phyloP scores from a whole-genome alignment of 352 stramenopile species.

The Globisporangium perplexum region DNA sequence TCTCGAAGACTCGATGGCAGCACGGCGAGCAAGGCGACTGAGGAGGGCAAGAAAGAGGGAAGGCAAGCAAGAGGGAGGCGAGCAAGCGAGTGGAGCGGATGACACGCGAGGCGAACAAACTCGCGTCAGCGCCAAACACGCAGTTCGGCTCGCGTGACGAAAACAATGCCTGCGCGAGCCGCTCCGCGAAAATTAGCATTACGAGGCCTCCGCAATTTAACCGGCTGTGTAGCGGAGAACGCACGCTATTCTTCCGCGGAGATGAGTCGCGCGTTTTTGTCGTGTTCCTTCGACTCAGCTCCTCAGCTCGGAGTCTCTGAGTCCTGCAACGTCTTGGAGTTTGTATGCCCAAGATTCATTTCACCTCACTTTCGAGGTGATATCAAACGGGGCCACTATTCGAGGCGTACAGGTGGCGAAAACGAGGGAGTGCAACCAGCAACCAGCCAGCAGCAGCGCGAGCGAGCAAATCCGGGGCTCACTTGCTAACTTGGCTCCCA shows the following conservation, averaged over 20 bases:
- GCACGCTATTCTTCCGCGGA: not conserved
- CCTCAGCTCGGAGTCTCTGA: no score
- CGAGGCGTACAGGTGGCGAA: not conserved
- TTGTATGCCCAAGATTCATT: not conserved
- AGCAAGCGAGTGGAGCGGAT: no score
- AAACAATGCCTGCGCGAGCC: not conserved
- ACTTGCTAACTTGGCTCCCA: slow-evolving; percentile 7
- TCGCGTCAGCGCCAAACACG: not conserved
- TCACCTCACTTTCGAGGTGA: not conserved
- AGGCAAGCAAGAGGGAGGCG: no score
- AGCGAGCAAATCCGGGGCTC: no score
- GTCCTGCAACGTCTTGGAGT: no score
- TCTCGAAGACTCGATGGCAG: no score
- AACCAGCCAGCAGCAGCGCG: not conserved
- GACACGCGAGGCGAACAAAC: not conserved
- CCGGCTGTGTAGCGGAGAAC: not conserved
- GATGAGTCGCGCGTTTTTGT: not conserved
- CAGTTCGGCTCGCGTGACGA: not conserved
- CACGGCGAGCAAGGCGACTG: no score
- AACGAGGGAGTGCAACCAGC: not conserved
- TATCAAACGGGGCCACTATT: not conserved
- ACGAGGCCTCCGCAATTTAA: not conserved
- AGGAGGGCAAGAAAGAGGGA: no score
- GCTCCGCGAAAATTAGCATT: not conserved
- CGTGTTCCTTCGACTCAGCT: not conserved